Percentiles rank a stretch among this genome's conserved stretches.
These are phyloP conservation scores for Filobasidium floriforme DNA, from an alignment of 768 basidiomycete species.

Conservation along the genomic window DNA sequence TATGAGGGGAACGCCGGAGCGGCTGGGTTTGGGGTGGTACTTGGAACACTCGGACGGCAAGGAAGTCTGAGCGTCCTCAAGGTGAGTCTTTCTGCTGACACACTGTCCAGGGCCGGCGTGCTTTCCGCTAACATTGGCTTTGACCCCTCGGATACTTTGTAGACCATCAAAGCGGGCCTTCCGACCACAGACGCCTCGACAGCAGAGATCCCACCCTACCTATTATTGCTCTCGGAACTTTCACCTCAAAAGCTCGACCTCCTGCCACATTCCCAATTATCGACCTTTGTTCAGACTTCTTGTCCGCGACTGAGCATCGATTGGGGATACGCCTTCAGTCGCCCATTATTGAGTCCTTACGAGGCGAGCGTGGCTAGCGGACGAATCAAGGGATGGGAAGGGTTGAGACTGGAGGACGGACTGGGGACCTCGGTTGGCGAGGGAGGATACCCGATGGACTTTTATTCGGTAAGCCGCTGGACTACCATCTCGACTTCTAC, in stretches of 20 bases:
- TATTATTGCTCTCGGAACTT: constrained; percentile 92
- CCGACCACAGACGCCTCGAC: constrained; percentile 9
- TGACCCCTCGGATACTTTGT: constrained; percentile 14
- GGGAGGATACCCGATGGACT: constrained; percentile 87
- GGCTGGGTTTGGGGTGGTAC: constrained; percentile 74
- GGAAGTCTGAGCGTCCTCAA: constrained; percentile 83
- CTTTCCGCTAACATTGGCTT: constrained; percentile 11
- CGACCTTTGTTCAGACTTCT: constrained; percentile 89
- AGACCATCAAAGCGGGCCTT: constrained; percentile 30
- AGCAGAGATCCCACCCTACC: constrained; percentile 47
- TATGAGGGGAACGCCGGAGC: constrained; percentile 23
- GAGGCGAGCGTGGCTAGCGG: constrained; percentile 83
- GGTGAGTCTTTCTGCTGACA: constrained; percentile 45
- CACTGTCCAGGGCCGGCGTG: background rate
- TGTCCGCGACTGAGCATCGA: constrained; percentile 95
- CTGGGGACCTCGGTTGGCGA: constrained; percentile 29
- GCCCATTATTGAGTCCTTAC: constrained; percentile 83
- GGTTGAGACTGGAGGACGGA: constrained; percentile 26
- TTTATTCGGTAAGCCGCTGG: constrained; percentile 53
- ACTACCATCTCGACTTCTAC: background rate
- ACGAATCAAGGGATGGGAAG: constrained; percentile 58
- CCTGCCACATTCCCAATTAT: constrained; percentile 64
- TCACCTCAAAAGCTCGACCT: constrained; percentile 87
- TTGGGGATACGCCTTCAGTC: constrained; percentile 94
- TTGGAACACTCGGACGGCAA: constrained; percentile 90